Evolutionary conservation across 805 yeast species (phyloP), one percentile per base, ranked within the genome.

Genomic region (Zygotorulaspora danielsina): DNA sequence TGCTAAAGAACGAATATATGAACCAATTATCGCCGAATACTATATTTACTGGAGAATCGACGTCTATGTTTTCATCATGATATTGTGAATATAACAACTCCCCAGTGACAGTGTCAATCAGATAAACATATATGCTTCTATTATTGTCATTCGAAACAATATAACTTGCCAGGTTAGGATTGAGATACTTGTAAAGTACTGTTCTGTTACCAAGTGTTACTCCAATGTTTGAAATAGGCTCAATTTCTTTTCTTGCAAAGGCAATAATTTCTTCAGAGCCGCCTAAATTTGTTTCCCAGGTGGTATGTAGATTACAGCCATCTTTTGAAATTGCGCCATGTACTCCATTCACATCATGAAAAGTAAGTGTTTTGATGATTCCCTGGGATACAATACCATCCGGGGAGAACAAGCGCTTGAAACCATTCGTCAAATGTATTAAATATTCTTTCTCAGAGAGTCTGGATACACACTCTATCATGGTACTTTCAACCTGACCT

Each of bases 21-120:
- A 87, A 66, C 84, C 93, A 90, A 62, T 89, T 78, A 56, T 90
- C 97, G 34, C 87, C 93, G 59, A 78, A 73, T 1, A 78, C 68
- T 19, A 86, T 51, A 16, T 71, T 64, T 19, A 86, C 57, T 7
- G 67, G 63, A 7, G 61, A 60, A 8, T 68, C 68, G 3, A 71
- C 56, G 36, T 66, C 70, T 7, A 69, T 54, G 18, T 67, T 68
- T 5, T 68, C 71, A 3, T 62, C 69, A 40, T 73, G 76, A 5
- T 55, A 54, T 3, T 67, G 60, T 10, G 70, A 57, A 50, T 72
- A 62, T 6, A 86, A 63, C 0, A 79, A 42, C 30, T 76, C 72
- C 3, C 97, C 97, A 1, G 84, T 75, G 4, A 83, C 66, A 1
- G 78, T 68, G 55, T 90, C 93, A 22, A 87, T 42, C 4, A 90